Percentiles rank a stretch among this genome's conserved stretches.
phyloP scores from a whole-genome alignment of 768 basidiomycete species.

The Tephrocybe sp. region DNA sequence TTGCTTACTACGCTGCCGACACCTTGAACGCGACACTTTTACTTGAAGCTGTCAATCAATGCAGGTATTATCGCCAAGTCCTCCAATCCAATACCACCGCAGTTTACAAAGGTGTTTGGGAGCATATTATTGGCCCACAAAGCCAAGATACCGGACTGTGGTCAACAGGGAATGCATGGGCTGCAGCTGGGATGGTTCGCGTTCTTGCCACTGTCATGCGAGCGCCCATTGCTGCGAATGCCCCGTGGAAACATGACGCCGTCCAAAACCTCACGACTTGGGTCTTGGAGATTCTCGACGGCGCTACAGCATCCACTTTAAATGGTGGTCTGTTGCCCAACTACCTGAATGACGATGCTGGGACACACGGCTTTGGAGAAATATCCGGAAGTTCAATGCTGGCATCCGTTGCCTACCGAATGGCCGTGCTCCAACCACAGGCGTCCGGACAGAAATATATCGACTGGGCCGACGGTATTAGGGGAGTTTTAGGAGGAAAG shows the following conservation, averaged over 20 bases:
- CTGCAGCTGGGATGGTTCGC: constrained; percentile 64
- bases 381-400: constrained; percentile 42
- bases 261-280: constrained; percentile 18
- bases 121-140: constrained; percentile 43
- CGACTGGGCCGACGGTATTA: constrained; percentile 36
- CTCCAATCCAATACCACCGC: constrained; percentile 29
- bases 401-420: constrained; percentile 39
- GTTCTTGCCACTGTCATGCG: constrained; percentile 50
- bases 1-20: constrained; percentile 47
- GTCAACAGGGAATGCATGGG: constrained; percentile 70
- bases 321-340: constrained; percentile 41
- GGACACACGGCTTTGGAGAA: constrained; percentile 40
- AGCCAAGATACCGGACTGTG: constrained; percentile 41
- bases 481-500: constrained; percentile 19
- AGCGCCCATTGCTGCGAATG: constrained; percentile 29
- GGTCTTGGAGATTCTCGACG: constrained; percentile 48
- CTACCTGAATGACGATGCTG: constrained; percentile 33
- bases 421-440: constrained; percentile 35
- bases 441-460: constrained; percentile 30
- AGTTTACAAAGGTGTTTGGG: constrained; percentile 33
- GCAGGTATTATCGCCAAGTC: constrained; percentile 35
- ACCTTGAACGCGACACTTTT: constrained; percentile 34
- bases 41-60: constrained; percentile 36
- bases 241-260: constrained; percentile 23
- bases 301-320: constrained; percentile 29